Evolutionary conservation across 1,139 yeast genomes (phyloP), one percentile per base, ranked within the genome.

Genomic region (Geotrichum bryndzae): DNA sequence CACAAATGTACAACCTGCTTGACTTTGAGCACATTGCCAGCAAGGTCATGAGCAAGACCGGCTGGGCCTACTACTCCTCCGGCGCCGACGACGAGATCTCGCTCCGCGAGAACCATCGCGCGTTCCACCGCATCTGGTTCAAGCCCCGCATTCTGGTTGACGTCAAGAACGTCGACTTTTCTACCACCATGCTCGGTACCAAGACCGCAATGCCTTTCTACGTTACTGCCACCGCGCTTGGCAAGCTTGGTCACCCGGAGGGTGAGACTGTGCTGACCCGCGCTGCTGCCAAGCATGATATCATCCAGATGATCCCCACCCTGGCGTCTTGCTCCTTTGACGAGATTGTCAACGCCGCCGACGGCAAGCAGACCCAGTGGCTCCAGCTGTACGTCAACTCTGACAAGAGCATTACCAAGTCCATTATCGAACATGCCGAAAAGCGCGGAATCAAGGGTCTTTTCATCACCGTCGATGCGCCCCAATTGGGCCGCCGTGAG

Each of bases 61-160:
- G 95, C 0, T 89, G 97, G 94, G 94, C 92, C 13, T 92, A 92
- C 75, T 92, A 90, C 73, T 87, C 96, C 1, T 86, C 95, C 50
- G 98, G 96, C 8, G 82, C 96, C 53, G 97, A 92, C 73, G 98
- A 92, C 74, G 98, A 92, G 76, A 84, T 92, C 67, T 83, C 96
- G 1, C 74, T 90, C 72, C 81, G 98, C 67, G 96, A 91, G 71
- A 92, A 92, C 76, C 97, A 91, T 72, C 80, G 86, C 64, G 92
- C 96, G 3, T 92, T 84, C 76, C 96, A 90, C 69, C 80, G 96
- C 61, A 82, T 91, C 59, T 90, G 87, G 77, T 92, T 92, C 80
- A 85, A 87, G 67, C 98, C 98, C 27, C 80, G 83, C 63, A 80
- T 91, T 13, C 78, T 92, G 65, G 89, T 90, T 10, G 92, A 90